Base-by-base conservation (phyloP, 495 filamentous ascomycete species). In the Arthonia radiata region DNA sequence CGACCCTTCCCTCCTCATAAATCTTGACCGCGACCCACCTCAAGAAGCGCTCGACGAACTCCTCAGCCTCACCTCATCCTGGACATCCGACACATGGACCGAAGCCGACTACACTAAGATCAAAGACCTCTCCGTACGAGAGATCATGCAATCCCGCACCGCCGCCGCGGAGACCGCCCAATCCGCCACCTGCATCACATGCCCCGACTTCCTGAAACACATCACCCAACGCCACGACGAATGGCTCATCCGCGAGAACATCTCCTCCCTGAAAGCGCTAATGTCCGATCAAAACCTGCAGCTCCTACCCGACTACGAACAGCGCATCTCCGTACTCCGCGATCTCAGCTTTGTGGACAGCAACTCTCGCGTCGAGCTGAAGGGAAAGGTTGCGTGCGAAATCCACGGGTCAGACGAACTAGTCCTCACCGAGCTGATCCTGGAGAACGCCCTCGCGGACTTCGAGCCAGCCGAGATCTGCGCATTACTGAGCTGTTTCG, bases 371-470 rank as follows among this genome's bases (percentile, higher is more conserved):
- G 83, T 94, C 17, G 72, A 82, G 49, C 58, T 97, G 33, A 97
- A 97, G 52, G 86, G 86, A 46, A 91, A 93, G 50, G 86, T 97
- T 17, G 86, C 86, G 11, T 97, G 86, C 52, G 86, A 97, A 57
- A 77, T 97, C 35, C 89, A 94, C 52, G 92, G 83, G 3, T 80
- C 83, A 11, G 86, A 92, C 42, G 86, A 94, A 47, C 64, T 97
- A n/a, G 81, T 94, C 5, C 64, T 97, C 15, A 97, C 86, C 1
- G 86, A 97, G 44, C 61, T 97, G 3, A 71, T 97, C 25, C 67
- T 97, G 10, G 89, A 97, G 38, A 97, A 97, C 44, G 79, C 91
- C 4, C 67, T 97, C 3, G 80, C 81, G 12, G 75, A 90, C 34
- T 94, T 79, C 46, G 83, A 91, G 34, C 81, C 86, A 1, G 83